Evolutionary conservation across 2,329 filamentous ascomycete species (phyloP).

Genomic region (Verticillium klebahnii): DNA sequence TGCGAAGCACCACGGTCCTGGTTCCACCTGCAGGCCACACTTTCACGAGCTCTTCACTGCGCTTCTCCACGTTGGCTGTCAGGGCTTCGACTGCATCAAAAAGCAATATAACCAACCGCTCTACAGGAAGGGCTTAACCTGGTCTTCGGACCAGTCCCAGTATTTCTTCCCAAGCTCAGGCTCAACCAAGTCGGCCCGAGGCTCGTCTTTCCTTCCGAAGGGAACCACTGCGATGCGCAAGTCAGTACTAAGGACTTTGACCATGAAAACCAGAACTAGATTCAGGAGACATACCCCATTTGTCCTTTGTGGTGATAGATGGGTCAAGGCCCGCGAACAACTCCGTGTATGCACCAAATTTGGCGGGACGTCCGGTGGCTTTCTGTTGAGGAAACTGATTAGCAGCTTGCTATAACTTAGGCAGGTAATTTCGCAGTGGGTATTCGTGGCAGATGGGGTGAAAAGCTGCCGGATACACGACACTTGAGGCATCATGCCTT

Average conservation of each 20-base stretch:
- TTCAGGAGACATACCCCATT: constrained; percentile 5
- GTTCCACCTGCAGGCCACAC: too few relatives aligned
- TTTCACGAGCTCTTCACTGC: too few relatives aligned
- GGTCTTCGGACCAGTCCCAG: constrained; percentile 12
- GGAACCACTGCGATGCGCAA: constrained; percentile 3
- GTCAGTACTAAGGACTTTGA: background rate
- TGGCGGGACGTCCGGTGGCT: background rate
- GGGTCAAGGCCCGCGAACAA: constrained; percentile 33
- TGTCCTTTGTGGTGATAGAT: constrained; percentile 25
- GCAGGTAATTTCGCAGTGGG: too few relatives aligned
- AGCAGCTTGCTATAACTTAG: too few relatives aligned
- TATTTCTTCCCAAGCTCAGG: constrained; percentile 5
- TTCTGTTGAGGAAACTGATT: background rate
- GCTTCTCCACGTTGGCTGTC: too few relatives aligned
- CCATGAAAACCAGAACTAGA: background rate
- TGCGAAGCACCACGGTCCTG: too few relatives aligned
- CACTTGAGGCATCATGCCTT: too few relatives aligned
- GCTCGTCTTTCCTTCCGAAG: constrained; percentile 4
- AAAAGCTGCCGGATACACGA: too few relatives aligned
- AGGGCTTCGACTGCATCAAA: too few relatives aligned
- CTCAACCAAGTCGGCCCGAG: constrained; percentile 5
- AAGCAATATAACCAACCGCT: background rate
- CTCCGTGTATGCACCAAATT: constrained; percentile 36
- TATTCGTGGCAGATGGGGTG: too few relatives aligned
- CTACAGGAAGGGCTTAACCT: constrained; percentile 4